These are phyloP conservation scores for Bauhinia variegata DNA, from an alignment of 306 rosid species.

Conservation along the genomic window DNA sequence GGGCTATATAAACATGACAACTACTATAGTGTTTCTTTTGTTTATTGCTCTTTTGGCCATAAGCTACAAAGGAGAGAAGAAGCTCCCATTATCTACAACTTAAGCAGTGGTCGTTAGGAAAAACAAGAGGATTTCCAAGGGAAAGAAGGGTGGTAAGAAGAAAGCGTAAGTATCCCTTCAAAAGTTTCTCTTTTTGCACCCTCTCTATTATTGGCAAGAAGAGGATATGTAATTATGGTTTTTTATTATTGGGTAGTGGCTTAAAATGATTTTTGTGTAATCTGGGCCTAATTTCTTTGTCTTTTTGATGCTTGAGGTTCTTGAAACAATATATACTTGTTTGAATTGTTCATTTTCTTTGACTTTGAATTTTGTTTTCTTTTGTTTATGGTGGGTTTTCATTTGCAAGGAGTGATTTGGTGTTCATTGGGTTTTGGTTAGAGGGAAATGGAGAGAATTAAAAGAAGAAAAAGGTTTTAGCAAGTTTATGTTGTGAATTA, in stretches of 20 bases:
- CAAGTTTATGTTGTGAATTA: too few relatives aligned
- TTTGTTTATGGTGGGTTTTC: neutral
- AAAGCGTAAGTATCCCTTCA: constrained; percentile 61
- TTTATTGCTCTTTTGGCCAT: constrained; percentile 27
- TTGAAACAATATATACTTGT: neutral
- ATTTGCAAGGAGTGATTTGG: neutral
- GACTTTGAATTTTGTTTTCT: neutral
- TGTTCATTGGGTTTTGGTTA: constrained; percentile 11
- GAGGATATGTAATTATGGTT: too few relatives aligned
- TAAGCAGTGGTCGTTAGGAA: constrained; percentile 83
- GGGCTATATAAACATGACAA: neutral
- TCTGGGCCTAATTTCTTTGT: neutral
- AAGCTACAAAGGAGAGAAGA: neutral
- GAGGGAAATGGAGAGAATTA: too few relatives aligned
- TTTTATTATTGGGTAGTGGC: neutral
- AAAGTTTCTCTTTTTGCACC: neutral
- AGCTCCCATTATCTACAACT: constrained; percentile 11
- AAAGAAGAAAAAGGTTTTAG: too few relatives aligned
- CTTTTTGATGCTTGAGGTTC: neutral
- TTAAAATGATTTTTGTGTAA: neutral
- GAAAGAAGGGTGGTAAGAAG: constrained; percentile 99
- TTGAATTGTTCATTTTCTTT: neutral
- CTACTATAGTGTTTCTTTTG: constrained; percentile 33
- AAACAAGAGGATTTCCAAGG: constrained; percentile 94
- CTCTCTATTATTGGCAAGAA: too few relatives aligned